phyloP scores from a whole-genome alignment of 2,329 filamentous ascomycete genomes.

The Raffaelea albimanens region DNA sequence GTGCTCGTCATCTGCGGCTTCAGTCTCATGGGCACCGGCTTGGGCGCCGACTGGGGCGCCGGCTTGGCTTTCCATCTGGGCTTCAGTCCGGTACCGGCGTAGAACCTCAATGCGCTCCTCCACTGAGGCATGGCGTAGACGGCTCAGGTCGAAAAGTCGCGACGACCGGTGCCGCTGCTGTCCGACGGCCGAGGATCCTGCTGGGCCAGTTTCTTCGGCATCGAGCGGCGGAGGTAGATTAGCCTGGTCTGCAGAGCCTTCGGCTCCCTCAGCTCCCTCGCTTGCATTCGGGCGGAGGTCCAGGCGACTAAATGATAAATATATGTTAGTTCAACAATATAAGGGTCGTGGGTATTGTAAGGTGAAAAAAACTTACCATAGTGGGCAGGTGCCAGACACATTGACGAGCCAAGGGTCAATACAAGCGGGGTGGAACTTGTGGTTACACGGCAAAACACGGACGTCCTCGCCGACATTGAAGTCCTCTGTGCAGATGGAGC shows the following conservation, averaged over 20 bases:
- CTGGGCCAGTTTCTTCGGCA: conserved; percentile 24
- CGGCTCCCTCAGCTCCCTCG: conserved; percentile 13
- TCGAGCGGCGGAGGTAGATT: conserved; percentile 31
- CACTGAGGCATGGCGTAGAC: conserved; percentile 47
- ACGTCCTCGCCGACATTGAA: conserved; percentile 59
- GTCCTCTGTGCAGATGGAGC: conserved; percentile 63
- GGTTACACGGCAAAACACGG: conserved; percentile 56
- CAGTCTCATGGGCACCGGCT: background rate
- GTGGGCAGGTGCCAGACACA: conserved; percentile 58
- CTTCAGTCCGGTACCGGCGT: conserved; percentile 35
- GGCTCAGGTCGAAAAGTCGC: conserved; percentile 45
- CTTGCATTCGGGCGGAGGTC: conserved; percentile 33
- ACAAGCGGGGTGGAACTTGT: conserved; percentile 59
- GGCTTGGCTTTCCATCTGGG: conserved; percentile 17
- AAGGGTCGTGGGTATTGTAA: no score
- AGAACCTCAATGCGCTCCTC: conserved; percentile 55
- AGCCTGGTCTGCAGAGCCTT: conserved; percentile 15
- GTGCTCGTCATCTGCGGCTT: conserved; percentile 18
- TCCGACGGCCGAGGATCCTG: conserved; percentile 19
- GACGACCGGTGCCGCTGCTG: conserved; percentile 31
- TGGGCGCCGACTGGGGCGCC: conserved; percentile 12
- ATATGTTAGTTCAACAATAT: no score
- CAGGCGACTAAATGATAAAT: conserved; percentile 33
- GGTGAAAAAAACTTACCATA: conserved; percentile 44
- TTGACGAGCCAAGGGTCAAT: conserved; percentile 64